Evolutionary conservation across 345 rosid genomes (phyloP).

Genomic region (Eucalyptus paniculata): DNA sequence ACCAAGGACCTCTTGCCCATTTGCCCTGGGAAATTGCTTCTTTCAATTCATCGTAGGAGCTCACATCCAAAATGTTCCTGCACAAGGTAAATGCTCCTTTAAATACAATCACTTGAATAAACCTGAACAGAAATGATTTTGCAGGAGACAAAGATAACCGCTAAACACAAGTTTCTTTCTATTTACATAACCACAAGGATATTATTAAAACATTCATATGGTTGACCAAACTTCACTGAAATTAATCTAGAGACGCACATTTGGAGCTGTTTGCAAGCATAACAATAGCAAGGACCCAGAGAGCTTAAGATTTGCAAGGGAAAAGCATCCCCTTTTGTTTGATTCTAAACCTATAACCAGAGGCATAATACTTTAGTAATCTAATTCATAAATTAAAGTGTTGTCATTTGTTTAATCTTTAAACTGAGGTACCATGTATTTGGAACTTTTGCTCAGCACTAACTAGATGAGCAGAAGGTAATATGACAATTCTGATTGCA

Average conservation of each 20-base stretch:
- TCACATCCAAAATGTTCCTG: constrained; percentile 87
- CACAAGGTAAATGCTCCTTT: background rate
- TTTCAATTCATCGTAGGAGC: constrained; percentile 77
- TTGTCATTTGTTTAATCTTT: background rate
- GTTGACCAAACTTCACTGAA: background rate
- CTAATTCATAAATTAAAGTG: background rate
- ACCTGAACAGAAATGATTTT: background rate
- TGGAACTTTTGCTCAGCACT: background rate
- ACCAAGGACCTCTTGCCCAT: constrained; percentile 99
- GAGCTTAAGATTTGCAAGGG: background rate
- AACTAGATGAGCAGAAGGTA: background rate
- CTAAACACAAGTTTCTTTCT: background rate
- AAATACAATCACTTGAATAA: background rate
- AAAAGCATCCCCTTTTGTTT: background rate
- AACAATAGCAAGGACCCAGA: background rate
- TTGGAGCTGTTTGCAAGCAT: background rate
- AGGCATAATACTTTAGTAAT: background rate
- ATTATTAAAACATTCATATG: background rate
- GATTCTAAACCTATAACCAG: background rate
- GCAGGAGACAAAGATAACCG: background rate
- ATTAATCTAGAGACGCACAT: background rate
- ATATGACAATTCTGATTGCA: background rate
- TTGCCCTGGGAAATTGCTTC: constrained; percentile 62
- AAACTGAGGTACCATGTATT: background rate
- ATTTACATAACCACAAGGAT: background rate